Evolutionary conservation across 257 asterid species (phyloP).

Genomic region (Solanum sitiens): DNA sequence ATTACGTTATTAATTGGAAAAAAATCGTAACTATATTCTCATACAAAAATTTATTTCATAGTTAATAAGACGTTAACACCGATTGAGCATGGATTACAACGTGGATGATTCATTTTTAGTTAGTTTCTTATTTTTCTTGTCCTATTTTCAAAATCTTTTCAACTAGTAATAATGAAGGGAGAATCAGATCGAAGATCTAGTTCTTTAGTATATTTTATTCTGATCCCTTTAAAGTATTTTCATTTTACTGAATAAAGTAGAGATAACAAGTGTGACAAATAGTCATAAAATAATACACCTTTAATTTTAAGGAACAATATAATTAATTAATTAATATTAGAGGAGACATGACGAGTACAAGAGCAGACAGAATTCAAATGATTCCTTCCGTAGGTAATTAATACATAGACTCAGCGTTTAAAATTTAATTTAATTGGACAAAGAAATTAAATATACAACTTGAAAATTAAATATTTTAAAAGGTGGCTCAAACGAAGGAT

Average conservation of each 20-base stretch:
- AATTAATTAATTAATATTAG: neutral
- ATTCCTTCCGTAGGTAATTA: slow-evolving; percentile 5
- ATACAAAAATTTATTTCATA: too few relatives aligned
- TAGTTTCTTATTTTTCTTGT: neutral
- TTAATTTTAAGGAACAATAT: neutral
- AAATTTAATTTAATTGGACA: neutral
- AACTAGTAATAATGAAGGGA: neutral
- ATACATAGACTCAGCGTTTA: neutral
- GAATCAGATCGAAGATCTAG: neutral
- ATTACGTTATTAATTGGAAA: too few relatives aligned
- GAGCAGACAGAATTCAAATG: slow-evolving; percentile 5
- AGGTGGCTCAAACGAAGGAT: neutral
- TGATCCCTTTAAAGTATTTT: neutral
- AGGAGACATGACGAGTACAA: neutral
- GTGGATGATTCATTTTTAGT: too few relatives aligned
- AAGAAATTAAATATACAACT: neutral
- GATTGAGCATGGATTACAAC: neutral
- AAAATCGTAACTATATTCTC: too few relatives aligned
- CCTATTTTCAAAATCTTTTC: neutral
- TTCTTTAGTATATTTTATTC: neutral
- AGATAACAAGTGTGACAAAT: neutral
- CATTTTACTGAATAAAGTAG: neutral
- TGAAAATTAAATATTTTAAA: neutral
- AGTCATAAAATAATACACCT: neutral
- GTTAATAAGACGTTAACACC: neutral